phyloP scores from a whole-genome alignment of 1,139 yeast genomes.

The Pichia sp. region DNA sequence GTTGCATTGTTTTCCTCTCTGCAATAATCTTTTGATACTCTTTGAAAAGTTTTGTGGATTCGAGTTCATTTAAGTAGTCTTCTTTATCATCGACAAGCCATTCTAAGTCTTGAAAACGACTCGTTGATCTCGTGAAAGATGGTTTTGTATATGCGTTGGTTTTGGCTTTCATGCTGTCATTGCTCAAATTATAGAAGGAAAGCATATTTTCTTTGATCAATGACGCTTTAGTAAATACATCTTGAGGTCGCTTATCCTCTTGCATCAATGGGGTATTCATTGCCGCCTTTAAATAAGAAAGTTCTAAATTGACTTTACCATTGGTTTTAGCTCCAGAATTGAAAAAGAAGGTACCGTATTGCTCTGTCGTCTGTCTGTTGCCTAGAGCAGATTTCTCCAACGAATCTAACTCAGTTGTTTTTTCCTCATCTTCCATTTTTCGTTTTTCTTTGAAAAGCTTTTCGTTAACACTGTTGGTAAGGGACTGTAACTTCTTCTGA shows the following conservation, averaged over 20 bases:
- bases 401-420: neutral
- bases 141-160: conserved; percentile 8
- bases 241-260: neutral
- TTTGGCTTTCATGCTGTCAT: neutral
- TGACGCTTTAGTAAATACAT: conserved; percentile 5
- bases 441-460: conserved; percentile 17
- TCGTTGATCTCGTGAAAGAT: conserved; percentile 22
- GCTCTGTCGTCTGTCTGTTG: conserved; percentile 9
- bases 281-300: conserved; percentile 24
- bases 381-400: neutral
- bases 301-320: conserved; percentile 22
- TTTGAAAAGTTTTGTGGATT: conserved; percentile 32
- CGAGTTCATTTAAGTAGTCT: conserved; percentile 30
- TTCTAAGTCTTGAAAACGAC: conserved; percentile 29
- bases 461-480: conserved; percentile 13
- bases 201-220: conserved; percentile 12
- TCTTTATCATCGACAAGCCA: conserved; percentile 31
- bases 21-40: conserved; percentile 41
- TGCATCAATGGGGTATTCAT: conserved; percentile 5
- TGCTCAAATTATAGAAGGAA: conserved; percentile 14
- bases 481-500: conserved; percentile 14
- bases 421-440: neutral
- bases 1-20: conserved; percentile 39
- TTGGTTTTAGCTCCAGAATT: conserved; percentile 2
- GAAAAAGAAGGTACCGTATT: conserved; percentile 31